Evolutionary conservation across 192 early-diverging fungal genomes (phyloP), one percentile per base, ranked within the genome.

Genomic region (Backusella liffmaniae): DNA sequence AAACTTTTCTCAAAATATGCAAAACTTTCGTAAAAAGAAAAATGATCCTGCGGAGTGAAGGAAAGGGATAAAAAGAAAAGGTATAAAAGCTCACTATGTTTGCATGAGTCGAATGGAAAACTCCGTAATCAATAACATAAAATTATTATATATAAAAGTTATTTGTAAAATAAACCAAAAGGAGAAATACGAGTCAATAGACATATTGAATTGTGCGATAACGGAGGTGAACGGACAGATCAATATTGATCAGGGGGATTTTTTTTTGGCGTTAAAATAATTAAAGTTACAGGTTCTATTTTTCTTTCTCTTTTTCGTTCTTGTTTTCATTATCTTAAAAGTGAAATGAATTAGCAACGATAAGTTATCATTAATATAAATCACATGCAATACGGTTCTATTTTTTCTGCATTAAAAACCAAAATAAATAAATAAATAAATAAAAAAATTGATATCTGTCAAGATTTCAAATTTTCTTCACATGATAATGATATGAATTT

Each of bases 161-260:
- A 21, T 56, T 56, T 56, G 53, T 10, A 56, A 56, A 56, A 56
- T 56, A 29, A 62, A 62, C 56, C 56, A 62, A 62, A 62, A 62
- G 23, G 56, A 62, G 56, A 62, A 62, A 62, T 62, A 62, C 56
- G 23, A 62, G 56, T 62, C 56, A 62, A 59, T 59, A 62, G 56
- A 62, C 56, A 62, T 29, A 62, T 69, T 69, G n/a, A 69, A 69
- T 69, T 39, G 37, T 37, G 37, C 42, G 44, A 71, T 71, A 71
- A 71, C 70, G 70, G 70, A 71, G 70, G 44, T 46, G 44, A 34
- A 71, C 70, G 70, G 70, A 71, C 70, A 71, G 70, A 71, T 49
- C 70, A 71, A 30, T 23, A 34, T 26, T 18, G 70, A 30, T 71
- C 70, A 71, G 39, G 70, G 68, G 56, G 23, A 62, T 62, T 9